Evolutionary conservation across 1,284 basidiomycete genomes (phyloP).

Genomic region (Megacollybia platyphylla): DNA sequence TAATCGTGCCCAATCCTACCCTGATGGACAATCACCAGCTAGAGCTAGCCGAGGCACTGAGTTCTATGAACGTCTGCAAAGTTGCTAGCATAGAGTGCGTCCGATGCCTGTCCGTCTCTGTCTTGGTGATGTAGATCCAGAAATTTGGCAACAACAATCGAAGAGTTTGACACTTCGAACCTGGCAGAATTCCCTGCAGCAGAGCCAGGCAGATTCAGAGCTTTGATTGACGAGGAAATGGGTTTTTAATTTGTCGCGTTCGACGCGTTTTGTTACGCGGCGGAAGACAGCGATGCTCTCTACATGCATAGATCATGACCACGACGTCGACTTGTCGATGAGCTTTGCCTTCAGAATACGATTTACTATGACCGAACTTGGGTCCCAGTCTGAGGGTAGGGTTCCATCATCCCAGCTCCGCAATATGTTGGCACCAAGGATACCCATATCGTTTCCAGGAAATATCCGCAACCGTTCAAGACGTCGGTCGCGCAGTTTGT

Average conservation of each 20-base stretch:
- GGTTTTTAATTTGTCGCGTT: conserved; percentile 27
- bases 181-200: conserved; percentile 54
- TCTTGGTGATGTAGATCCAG: conserved; percentile 21
- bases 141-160: conserved; percentile 37
- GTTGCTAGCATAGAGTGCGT: conserved; percentile 44
- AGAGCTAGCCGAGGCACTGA: conserved; percentile 71
- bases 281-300: neutral
- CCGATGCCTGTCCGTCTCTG: conserved; percentile 1
- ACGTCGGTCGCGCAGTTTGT: conserved; percentile 79
- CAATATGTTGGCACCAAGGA: conserved; percentile 54
- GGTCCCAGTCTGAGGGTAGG: conserved; percentile 1
- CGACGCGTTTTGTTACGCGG: conserved; percentile 3
- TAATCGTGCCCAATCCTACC: conserved; percentile 83
- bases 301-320: conserved; percentile 3
- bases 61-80: conserved; percentile 48
- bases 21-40: conserved; percentile 91
- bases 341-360: conserved; percentile 1
- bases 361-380: neutral
- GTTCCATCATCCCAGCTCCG: conserved; percentile 37
- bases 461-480: conserved; percentile 82
- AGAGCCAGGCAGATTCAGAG: conserved; percentile 50
- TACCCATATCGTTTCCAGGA: conserved; percentile 60
- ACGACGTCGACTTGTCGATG: neutral
- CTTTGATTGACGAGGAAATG: conserved; percentile 63
- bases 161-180: conserved; percentile 27